Percentiles rank a stretch among this genome's conserved stretches.
phyloP scores from a whole-genome alignment of 2,329 filamentous ascomycete genomes.

The Venturia nashicola region DNA sequence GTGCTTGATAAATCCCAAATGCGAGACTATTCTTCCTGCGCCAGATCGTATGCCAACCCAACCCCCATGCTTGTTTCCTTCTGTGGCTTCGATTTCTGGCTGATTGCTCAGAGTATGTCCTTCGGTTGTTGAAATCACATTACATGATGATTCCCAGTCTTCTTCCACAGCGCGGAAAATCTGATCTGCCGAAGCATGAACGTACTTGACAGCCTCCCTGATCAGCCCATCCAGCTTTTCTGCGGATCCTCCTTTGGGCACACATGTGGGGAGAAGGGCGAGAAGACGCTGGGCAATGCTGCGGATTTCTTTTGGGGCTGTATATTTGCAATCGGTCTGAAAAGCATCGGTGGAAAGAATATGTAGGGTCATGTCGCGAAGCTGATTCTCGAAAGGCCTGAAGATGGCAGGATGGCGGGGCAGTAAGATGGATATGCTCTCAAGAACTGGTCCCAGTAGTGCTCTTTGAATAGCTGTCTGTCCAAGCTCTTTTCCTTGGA shows the following conservation, averaged over 20 bases:
- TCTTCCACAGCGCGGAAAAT: slow-evolving; percentile 71
- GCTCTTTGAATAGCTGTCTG: slow-evolving; percentile 12
- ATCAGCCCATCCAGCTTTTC: slow-evolving; percentile 46
- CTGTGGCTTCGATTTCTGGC: slow-evolving; percentile 15
- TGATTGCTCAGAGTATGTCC: slow-evolving; percentile 24
- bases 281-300: slow-evolving; percentile 51
- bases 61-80: slow-evolving; percentile 38
- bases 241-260: slow-evolving; percentile 62
- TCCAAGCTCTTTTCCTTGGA: slow-evolving; percentile 24
- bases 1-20: slow-evolving; percentile 53
- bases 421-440: slow-evolving; percentile 58
- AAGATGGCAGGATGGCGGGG: slow-evolving; percentile 76
- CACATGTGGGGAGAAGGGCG: slow-evolving; percentile 64
- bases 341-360: slow-evolving; percentile 53
- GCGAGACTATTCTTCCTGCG: slow-evolving; percentile 51
- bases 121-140: slow-evolving; percentile 19
- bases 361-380: slow-evolving; percentile 47
- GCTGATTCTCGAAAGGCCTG: slow-evolving; percentile 59
- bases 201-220: slow-evolving; percentile 35
- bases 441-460: slow-evolving; percentile 39
- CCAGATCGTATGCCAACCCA: slow-evolving; percentile 72
- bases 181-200: slow-evolving; percentile 61
- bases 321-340: slow-evolving; percentile 20
- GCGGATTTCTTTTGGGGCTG: slow-evolving; percentile 40
- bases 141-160: slow-evolving; percentile 61